Percentiles rank a stretch among this genome's conserved stretches.
These are phyloP conservation scores for Choiromyces venosus DNA, from an alignment of 495 filamentous ascomycete genomes.

Conservation along the genomic window DNA sequence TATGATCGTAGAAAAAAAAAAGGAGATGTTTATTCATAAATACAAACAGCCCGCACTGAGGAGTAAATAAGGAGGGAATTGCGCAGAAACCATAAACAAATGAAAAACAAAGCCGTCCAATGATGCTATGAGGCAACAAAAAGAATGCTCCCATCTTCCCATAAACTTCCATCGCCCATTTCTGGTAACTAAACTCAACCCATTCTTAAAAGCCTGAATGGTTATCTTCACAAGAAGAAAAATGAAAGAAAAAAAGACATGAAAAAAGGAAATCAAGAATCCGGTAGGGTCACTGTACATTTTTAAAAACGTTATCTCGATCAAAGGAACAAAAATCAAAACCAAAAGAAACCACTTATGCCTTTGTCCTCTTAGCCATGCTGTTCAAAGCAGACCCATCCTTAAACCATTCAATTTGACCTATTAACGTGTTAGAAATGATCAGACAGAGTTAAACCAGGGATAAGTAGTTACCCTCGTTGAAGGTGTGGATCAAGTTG, in stretches of 20 bases:
- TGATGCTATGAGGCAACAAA: conserved; percentile 47
- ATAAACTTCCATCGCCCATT: neutral
- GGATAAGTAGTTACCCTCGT: conserved; percentile 51
- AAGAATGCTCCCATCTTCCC: conserved; percentile 44
- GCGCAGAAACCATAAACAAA: conserved; percentile 40
- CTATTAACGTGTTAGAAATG: conserved; percentile 30
- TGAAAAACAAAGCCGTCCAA: conserved; percentile 47
- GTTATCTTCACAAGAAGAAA: neutral
- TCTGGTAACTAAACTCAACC: neutral
- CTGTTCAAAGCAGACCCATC: conserved; percentile 95
- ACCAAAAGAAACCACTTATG: neutral
- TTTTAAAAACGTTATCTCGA: neutral
- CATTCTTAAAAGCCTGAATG: neutral
- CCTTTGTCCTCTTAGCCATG: conserved; percentile 66
- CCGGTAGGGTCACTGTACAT: neutral
- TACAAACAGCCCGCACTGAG: neutral
- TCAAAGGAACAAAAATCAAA: conserved; percentile 26
- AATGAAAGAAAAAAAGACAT: neutral
- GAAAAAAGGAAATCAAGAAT: neutral
- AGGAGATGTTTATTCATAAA: neutral
- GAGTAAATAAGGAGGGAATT: neutral
- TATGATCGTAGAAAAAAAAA: neutral
- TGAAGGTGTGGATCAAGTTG: conserved; percentile 90
- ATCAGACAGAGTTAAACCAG: neutral
- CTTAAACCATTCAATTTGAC: conserved; percentile 97